Percentiles rank a stretch among this genome's conserved stretches.
Conservation (phyloP, 2,329 filamentous ascomycete species). For the Pseudogymnoascus sp. region DNA sequence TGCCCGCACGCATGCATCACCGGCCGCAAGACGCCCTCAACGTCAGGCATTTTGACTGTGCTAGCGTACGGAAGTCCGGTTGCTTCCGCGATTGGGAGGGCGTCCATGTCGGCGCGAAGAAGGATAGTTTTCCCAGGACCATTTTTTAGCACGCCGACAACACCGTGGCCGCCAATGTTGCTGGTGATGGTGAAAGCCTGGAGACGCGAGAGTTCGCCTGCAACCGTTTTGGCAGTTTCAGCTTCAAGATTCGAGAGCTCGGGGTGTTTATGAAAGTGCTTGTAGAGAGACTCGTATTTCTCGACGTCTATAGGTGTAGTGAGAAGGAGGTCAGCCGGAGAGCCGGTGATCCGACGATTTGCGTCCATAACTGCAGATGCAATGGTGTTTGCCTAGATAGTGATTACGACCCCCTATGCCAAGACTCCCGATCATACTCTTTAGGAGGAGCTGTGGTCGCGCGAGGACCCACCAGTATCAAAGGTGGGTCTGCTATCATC, state of each 20-base stretch:
- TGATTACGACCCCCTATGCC: not conserved
- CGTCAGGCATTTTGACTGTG: conserved; percentile 25
- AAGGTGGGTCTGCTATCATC: not conserved
- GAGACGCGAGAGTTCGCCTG: conserved; percentile 30
- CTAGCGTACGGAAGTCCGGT: conserved; percentile 49
- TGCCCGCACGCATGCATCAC: conserved; percentile 65
- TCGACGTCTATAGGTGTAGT: conserved; percentile 9
- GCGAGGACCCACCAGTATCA: not conserved
- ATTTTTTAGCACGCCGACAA: conserved; percentile 48
- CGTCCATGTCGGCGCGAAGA: conserved; percentile 55
- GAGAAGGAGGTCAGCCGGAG: not conserved
- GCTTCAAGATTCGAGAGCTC: conserved; percentile 50
- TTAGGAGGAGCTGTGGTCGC: not conserved
- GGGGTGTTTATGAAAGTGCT: conserved; percentile 48
- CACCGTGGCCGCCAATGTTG: conserved; percentile 49
- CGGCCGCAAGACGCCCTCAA: conserved; percentile 40
- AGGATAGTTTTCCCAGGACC: conserved; percentile 46
- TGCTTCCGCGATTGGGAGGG: conserved; percentile 46
- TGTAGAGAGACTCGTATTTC: conserved; percentile 46
- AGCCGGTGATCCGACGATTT: not conserved
- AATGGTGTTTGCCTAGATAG: not conserved
- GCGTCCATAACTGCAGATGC: not conserved
- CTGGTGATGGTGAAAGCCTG: conserved; percentile 36
- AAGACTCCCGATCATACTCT: not conserved
- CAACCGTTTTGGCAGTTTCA: conserved; percentile 40